These are phyloP conservation scores for Malus asiatica DNA, from an alignment of 306 rosid species.

Conservation along the genomic window DNA sequence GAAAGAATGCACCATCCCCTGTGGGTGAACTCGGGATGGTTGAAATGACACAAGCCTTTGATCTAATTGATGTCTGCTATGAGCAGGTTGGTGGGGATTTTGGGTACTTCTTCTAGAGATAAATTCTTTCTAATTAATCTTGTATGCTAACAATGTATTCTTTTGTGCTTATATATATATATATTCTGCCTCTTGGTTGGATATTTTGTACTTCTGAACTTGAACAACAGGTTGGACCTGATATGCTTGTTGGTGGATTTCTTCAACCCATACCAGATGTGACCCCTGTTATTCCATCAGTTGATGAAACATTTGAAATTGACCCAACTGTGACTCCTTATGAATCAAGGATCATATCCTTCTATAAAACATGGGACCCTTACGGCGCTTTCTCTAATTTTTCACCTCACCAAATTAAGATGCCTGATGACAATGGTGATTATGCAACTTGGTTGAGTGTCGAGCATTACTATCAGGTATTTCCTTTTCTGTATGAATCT, in stretches of 20 bases:
- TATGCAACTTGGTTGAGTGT: constrained; percentile 66
- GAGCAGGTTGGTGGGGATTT: constrained; percentile 56
- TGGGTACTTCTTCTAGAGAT: not conserved
- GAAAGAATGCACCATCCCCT: constrained; percentile 82
- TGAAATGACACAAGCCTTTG: constrained; percentile 92
- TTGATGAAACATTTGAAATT: constrained; percentile 64
- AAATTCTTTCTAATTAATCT: not conserved
- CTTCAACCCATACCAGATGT: constrained; percentile 78
- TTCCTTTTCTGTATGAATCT: constrained; percentile 12
- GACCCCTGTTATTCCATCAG: constrained; percentile 69
- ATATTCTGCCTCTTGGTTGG: not conserved
- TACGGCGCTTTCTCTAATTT: constrained; percentile 85
- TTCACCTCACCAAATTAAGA: constrained; percentile 79
- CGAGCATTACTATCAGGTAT: constrained; percentile 95
- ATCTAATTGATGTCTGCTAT: constrained; percentile 70
- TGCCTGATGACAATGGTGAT: constrained; percentile 59
- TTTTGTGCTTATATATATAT: not conserved
- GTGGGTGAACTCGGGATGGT: constrained; percentile 99
- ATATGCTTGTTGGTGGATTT: constrained; percentile 83
- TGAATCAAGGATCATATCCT: constrained; percentile 67
- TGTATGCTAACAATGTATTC: not conserved
- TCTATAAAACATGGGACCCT: constrained; percentile 90
- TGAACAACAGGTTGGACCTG: constrained; percentile 75
- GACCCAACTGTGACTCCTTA: constrained; percentile 77
- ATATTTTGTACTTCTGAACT: constrained; percentile 6